A percentile compares a stretch with the other conserved stretches of the same genome.
phyloP scores from a whole-genome alignment of 2,329 filamentous ascomycete genomes.

The Ophiostoma quercus region DNA sequence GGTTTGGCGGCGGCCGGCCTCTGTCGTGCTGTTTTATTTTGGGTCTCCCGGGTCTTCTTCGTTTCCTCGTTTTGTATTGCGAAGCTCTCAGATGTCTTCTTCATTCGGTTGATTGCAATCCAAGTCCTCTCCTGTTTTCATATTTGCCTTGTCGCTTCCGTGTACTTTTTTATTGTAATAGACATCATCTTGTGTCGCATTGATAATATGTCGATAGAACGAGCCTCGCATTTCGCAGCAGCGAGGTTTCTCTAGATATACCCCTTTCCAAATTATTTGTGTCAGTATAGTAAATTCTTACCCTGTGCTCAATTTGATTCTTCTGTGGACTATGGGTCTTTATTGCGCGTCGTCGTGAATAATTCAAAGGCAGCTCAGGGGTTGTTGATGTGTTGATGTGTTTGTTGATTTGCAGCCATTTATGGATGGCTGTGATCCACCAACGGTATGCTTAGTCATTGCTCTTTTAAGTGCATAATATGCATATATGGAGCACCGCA shows the following conservation, averaged over 20 bases:
- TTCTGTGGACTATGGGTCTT: too few relatives aligned
- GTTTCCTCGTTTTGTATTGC: background rate
- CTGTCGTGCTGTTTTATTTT: background rate
- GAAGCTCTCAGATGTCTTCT: background rate
- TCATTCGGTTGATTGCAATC: background rate
- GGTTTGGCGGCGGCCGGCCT: background rate
- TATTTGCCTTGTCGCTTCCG: background rate
- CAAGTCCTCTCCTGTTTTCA: background rate
- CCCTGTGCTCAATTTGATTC: too few relatives aligned
- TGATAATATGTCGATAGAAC: background rate
- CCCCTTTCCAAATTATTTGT: background rate
- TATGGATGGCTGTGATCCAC: background rate
- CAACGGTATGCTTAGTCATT: background rate
- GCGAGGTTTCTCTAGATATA: background rate
- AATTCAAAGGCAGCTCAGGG: background rate
- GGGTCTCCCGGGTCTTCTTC: background rate
- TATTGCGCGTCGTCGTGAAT: background rate
- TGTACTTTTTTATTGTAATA: background rate
- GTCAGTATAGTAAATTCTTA: too few relatives aligned
- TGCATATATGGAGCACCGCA: background rate
- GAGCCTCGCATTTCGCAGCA: background rate
- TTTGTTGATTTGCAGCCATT: background rate
- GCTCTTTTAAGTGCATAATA: background rate
- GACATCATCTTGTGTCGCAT: too few relatives aligned
- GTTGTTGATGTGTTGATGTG: background rate